A percentile compares a stretch with the other conserved stretches of the same genome.
phyloP scores from a whole-genome alignment of 495 filamentous ascomycete species.

The Penicillium dipodomyicola region DNA sequence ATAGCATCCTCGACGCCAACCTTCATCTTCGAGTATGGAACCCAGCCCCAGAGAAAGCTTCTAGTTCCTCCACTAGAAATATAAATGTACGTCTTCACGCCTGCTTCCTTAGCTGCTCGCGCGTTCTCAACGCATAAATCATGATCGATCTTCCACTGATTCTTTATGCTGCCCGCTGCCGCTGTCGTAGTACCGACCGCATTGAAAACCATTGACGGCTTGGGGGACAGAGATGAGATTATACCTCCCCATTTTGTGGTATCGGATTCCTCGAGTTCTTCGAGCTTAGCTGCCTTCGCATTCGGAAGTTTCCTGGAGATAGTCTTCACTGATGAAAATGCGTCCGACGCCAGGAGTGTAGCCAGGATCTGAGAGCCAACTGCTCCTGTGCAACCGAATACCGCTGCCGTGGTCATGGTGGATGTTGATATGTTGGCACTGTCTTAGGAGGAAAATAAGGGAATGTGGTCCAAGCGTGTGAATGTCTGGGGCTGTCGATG shows the following conservation, averaged over 20 bases:
- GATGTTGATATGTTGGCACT: neutral
- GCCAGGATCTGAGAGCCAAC: constrained; percentile 56
- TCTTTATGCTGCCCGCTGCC: constrained; percentile 43
- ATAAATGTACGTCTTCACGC: constrained; percentile 50
- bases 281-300: constrained; percentile 47
- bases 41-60: constrained; percentile 23
- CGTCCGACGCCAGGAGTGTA: constrained; percentile 48
- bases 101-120: constrained; percentile 46
- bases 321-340: constrained; percentile 49
- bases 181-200: constrained; percentile 47
- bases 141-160: constrained; percentile 53
- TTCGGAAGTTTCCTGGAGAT: constrained; percentile 55
- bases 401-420: constrained; percentile 42
- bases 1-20: constrained; percentile 41
- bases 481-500: neutral
- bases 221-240: constrained; percentile 36
- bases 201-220: constrained; percentile 45
- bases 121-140: constrained; percentile 49
- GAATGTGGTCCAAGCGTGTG: neutral
- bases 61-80: constrained; percentile 43
- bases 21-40: constrained; percentile 44
- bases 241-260: constrained; percentile 35
- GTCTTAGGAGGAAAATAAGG: neutral
- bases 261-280: constrained; percentile 32
- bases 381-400: constrained; percentile 58